A percentile compares a stretch with the other conserved stretches of the same genome.
Evolutionary conservation across 164 flowering plant genomes (phyloP).

Genomic region (Umbellularia californica): DNA sequence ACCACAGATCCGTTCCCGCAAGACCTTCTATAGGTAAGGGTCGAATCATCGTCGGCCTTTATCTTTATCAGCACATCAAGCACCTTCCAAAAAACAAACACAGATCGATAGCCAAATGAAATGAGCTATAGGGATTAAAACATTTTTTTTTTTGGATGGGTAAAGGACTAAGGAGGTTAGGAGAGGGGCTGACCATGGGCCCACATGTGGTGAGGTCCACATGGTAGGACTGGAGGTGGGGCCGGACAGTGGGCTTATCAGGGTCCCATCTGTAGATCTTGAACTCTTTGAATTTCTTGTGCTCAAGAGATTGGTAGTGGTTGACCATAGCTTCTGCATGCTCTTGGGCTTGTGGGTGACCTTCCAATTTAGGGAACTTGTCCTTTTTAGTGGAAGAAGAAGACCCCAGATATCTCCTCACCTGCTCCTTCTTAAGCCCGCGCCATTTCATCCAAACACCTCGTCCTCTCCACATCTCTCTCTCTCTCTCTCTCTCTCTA

Average conservation of each 20-base stretch:
- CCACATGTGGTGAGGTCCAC: constrained; percentile 63
- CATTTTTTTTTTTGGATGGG: not conserved
- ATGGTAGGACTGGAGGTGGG: constrained; percentile 57
- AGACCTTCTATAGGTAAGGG: constrained; percentile 59
- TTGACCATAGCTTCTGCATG: constrained; percentile 44
- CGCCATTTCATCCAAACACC: constrained; percentile 2
- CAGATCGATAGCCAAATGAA: not conserved
- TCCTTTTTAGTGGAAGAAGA: constrained; percentile 1
- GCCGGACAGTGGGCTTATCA: constrained; percentile 41
- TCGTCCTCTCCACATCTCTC: not conserved
- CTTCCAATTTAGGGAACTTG: constrained; percentile 45
- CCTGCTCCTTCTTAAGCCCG: constrained; percentile 10
- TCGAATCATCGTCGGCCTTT: constrained; percentile 58
- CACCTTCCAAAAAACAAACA: constrained; percentile 32
- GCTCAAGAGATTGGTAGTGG: constrained; percentile 5
- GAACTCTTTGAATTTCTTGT: constrained; percentile 48
- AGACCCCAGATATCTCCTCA: constrained; percentile 2
- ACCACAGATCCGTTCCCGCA: constrained; percentile 90
- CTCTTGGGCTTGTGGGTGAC: constrained; percentile 41
- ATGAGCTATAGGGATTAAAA: not conserved
- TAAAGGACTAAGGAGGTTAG: not conserved
- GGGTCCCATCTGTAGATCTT: constrained; percentile 70
- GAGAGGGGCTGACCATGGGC: constrained; percentile 47
- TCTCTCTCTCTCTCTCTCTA: not conserved
- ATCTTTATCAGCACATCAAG: constrained; percentile 75